Conservation (phyloP, 2,329 filamentous ascomycete genomes). For the Hypoxylon sp. region DNA sequence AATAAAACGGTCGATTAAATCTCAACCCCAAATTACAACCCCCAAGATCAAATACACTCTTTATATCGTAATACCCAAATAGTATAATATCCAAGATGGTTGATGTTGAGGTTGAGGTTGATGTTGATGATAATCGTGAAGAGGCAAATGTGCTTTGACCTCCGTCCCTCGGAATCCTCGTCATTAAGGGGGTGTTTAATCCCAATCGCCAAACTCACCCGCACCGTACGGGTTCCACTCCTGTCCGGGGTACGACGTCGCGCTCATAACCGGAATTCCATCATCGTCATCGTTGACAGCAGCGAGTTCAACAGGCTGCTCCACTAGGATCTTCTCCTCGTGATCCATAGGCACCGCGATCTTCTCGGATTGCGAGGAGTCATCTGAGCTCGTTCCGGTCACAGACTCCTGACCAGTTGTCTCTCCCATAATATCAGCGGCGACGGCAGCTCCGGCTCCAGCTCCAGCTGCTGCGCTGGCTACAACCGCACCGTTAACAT, state of each 20-base stretch:
- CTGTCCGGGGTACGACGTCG: conserved; percentile 69
- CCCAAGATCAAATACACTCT: not conserved
- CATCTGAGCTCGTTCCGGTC: conserved; percentile 27
- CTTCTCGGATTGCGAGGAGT: conserved; percentile 32
- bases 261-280: conserved; percentile 65
- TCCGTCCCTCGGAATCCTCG: not conserved
- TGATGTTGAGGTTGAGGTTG: no score
- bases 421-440: conserved; percentile 32
- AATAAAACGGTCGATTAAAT: conserved; percentile 8
- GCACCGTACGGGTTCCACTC: conserved; percentile 66
- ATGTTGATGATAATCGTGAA: not conserved
- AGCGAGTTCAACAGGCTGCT: conserved; percentile 52
- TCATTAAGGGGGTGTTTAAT: conserved; percentile 23
- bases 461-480: conserved; percentile 13
- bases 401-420: not conserved
- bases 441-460: conserved; percentile 3
- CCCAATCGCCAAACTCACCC: conserved; percentile 55
- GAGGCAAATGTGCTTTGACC: not conserved
- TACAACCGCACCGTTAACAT: conserved; percentile 23
- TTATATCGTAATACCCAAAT: not conserved
- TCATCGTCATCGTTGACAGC: conserved; percentile 58
- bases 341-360: conserved; percentile 43
- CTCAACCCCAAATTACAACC: not conserved
- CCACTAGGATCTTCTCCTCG: conserved; percentile 58
- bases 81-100: not conserved